Evolutionary conservation across 164 flowering plant species (phyloP).

Genomic region (Paratinospora sagittata): DNA sequence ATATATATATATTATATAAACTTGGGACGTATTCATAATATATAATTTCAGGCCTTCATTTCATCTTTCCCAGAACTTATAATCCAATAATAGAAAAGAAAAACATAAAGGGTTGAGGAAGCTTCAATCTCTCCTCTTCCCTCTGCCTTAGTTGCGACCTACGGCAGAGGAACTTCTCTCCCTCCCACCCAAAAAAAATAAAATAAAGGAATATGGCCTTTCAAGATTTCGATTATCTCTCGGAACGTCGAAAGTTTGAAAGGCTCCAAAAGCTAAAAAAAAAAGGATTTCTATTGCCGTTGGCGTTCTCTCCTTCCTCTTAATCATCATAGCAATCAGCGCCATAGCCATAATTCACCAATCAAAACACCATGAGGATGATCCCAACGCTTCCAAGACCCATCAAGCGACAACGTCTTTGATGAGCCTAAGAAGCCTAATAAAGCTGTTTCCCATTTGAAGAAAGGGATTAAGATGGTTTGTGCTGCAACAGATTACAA

Average conservation of each 20-base stretch:
- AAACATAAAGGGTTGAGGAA: not conserved
- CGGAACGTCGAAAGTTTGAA: slow-evolving; percentile 25
- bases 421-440: not conserved
- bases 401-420: not conserved
- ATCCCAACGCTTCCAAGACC: not conserved
- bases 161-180: not conserved
- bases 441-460: slow-evolving; percentile 5
- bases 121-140: not conserved
- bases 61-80: not conserved
- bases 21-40: no score
- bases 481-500: slow-evolving; percentile 49
- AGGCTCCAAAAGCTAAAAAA: slow-evolving; percentile 14
- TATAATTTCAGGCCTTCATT: no score
- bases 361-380: not conserved
- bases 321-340: slow-evolving; percentile 1
- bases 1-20: no score
- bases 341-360: slow-evolving; percentile 7
- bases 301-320: not conserved
- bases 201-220: slow-evolving; percentile 19
- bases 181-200: not conserved
- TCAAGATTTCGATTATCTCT: slow-evolving; percentile 21
- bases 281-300: slow-evolving; percentile 15
- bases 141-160: not conserved
- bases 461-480: slow-evolving; percentile 29
- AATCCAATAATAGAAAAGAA: slow-evolving; percentile 2